Evolutionary conservation across 352 stramenopile genomes (phyloP).

Genomic region (Pythium utonaiense): DNA sequence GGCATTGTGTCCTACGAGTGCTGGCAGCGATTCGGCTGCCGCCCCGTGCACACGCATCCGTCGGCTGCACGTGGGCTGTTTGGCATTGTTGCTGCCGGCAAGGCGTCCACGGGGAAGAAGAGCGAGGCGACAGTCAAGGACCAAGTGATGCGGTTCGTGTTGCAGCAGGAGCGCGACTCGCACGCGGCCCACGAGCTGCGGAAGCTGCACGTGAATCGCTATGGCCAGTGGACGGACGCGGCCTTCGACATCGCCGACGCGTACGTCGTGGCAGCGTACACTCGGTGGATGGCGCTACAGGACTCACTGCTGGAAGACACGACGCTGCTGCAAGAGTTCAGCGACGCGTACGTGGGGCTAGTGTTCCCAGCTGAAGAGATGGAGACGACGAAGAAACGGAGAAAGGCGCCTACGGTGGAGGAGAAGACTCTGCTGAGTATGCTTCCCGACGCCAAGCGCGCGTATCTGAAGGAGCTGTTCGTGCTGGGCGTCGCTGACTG

Average conservation of each 20-base stretch:
- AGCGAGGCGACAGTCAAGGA: conserved; percentile 45
- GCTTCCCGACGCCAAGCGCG: conserved; percentile 25
- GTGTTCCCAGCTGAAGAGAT: conserved; percentile 8
- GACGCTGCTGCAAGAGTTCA: conserved; percentile 36
- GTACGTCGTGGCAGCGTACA: conserved; percentile 70
- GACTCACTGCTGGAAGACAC: conserved; percentile 11
- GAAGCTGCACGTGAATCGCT: conserved; percentile 28
- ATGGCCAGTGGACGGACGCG: conserved; percentile 39
- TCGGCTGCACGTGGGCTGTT: conserved; percentile 73
- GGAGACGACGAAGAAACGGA: conserved; percentile 11
- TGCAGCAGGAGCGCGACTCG: conserved; percentile 40
- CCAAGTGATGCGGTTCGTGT: conserved; percentile 64
- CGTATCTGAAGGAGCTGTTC: conserved; percentile 44
- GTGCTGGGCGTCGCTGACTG: conserved; percentile 46
- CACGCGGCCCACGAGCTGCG: not conserved
- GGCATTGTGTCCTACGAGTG: conserved; percentile 78
- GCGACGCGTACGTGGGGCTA: conserved; percentile 40
- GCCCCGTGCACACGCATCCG: conserved; percentile 67
- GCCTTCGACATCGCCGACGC: conserved; percentile 77
- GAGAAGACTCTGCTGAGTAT: conserved; percentile 34
- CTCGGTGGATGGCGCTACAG: conserved; percentile 40
- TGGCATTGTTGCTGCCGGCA: conserved; percentile 17
- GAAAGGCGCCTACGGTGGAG: conserved; percentile 28
- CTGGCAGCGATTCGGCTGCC: conserved; percentile 54
- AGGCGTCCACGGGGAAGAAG: conserved; percentile 18